These are phyloP conservation scores for Penicillium oxalicum DNA, from an alignment of 2,329 filamentous ascomycete species.

Conservation along the genomic window DNA sequence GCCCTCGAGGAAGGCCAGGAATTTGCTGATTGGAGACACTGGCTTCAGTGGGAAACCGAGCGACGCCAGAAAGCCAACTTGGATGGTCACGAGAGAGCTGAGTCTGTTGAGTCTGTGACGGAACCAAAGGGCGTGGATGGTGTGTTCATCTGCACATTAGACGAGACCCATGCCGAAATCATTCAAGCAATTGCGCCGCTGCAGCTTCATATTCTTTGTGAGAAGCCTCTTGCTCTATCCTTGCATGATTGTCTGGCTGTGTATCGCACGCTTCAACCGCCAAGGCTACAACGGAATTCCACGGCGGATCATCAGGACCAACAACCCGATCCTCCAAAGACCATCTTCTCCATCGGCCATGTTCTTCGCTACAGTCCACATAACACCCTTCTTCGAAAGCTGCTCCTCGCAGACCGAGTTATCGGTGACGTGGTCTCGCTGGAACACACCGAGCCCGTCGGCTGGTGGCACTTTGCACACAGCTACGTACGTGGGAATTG, in stretches of 20 bases:
- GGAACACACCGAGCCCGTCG: constrained; percentile 89
- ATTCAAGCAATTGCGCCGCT: constrained; percentile 64
- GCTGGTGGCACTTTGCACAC: constrained; percentile 93
- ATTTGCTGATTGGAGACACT: constrained; percentile 69
- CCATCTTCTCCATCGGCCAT: constrained; percentile 85
- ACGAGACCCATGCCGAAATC: constrained; percentile 82
- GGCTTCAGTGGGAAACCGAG: constrained; percentile 63
- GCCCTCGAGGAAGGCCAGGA: constrained; percentile 55
- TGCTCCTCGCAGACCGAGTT: constrained; percentile 66
- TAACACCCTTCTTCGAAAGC: constrained; percentile 73
- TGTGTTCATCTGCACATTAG: constrained; percentile 69
- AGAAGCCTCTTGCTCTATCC: constrained; percentile 84
- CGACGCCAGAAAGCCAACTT: constrained; percentile 50
- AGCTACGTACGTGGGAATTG: constrained; percentile 90
- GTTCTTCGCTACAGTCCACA: constrained; percentile 90
- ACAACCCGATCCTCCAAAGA: constrained; percentile 22
- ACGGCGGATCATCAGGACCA: neutral
- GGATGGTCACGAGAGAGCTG: neutral
- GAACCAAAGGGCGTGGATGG: constrained; percentile 53
- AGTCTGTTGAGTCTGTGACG: constrained; percentile 23
- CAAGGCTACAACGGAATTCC: too few species aligned
- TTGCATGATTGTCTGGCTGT: constrained; percentile 73
- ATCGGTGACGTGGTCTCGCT: constrained; percentile 82
- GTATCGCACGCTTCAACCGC: constrained; percentile 37
- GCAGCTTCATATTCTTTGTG: constrained; percentile 80